Evolutionary conservation across 106 monocot genomes (phyloP), one percentile per base, ranked within the genome.

Genomic region (Dendrobium nobile): DNA sequence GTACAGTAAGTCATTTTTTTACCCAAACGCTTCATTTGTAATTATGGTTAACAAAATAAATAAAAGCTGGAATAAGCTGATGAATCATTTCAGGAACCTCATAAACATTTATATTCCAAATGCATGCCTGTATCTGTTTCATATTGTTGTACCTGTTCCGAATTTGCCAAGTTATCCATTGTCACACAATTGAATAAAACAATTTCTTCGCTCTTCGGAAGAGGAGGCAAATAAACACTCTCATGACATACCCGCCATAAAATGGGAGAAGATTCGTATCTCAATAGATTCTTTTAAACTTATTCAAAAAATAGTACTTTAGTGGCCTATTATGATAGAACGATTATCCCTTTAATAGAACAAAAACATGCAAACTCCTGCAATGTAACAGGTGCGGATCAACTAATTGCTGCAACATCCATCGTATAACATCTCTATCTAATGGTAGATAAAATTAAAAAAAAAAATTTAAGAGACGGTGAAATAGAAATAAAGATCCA

Each of bases 401-500:
- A 33, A 70, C 31, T 70, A 70, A 2, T 37, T 70, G 70, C 37
- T 70, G 70, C 70, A 70, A 2, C 70, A 70, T 70, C 70, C 70
- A 70, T 7, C 13, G 37, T 70, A 70, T 24, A 64, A 22, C 33
- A 70, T 70, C 33, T 70, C 31, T 10, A 22, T 13, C 27, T 70
- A 70, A 61, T 22, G 20, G n/a, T 61, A 22, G 61, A n/a, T 70
- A 37, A 4, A 31, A 28, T 28, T 28, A 28, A 28, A 31, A 31
- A 1, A 70, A 70, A 37, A 70, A 33, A n/a, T 31, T 37, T 68
- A 33, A 33, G 27, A 28, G 45, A 26, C 64, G 5, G 24, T 64
- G 27, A 67, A 67, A 67, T 67, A 67, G 67, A 67, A 67, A 67
- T 67, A 67, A 28, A 31, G 70, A 13, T 70, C 33, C 70, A 15